phyloP scores from a whole-genome alignment of 2,329 filamentous ascomycete genomes.

The Colletotrichum kahawae region DNA sequence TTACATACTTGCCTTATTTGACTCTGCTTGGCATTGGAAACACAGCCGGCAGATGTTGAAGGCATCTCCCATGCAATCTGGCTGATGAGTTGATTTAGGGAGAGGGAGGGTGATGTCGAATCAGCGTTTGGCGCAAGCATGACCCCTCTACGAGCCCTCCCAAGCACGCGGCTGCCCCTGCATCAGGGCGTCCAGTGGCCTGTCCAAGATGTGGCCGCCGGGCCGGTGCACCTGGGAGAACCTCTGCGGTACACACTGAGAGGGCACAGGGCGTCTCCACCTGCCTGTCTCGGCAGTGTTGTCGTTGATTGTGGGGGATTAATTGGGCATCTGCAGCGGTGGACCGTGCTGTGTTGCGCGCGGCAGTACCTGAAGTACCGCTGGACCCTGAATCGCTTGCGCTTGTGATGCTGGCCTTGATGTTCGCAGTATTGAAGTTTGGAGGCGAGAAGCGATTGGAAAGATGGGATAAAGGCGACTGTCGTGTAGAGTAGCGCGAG shows the following conservation, averaged over 20 bases:
- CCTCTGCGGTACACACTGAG: not conserved
- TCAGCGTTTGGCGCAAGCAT: not conserved
- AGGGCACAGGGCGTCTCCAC: not conserved
- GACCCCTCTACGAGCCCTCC: not conserved
- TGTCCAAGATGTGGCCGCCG: not conserved
- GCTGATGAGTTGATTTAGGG: not conserved
- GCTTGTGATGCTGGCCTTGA: not conserved
- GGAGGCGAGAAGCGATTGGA: not conserved
- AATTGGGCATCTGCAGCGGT: not conserved
- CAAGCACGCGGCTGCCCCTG: not conserved
- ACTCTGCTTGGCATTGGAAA: not conserved
- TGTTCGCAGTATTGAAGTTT: not conserved
- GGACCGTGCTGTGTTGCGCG: not conserved
- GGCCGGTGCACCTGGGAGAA: not conserved
- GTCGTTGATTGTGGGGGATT: not conserved
- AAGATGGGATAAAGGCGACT: accelerated
- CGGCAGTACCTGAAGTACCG: not conserved
- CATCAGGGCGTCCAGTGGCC: not conserved
- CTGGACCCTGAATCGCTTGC: not conserved
- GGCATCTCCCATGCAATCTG: not conserved
- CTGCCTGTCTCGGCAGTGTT: not conserved
- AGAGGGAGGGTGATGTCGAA: not conserved
- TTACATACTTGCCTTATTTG: not conserved
- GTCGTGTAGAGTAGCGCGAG: accelerated
- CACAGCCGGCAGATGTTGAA: not conserved